Evolutionary conservation across 371 early-diverging fungal species (phyloP).

Genomic region (Mucor circinelloides): DNA sequence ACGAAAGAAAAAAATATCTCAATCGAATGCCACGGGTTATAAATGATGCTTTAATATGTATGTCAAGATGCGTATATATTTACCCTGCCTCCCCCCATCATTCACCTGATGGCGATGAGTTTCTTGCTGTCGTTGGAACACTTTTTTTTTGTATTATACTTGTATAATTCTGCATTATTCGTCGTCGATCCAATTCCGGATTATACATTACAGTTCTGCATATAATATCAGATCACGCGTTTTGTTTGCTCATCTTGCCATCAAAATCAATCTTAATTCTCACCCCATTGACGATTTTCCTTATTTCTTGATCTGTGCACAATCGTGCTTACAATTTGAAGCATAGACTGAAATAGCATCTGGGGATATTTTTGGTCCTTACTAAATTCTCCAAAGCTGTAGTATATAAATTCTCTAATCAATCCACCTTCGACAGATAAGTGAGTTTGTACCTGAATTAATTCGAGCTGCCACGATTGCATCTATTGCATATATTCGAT

Average conservation of each 20-base stretch:
- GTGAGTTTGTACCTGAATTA: no score
- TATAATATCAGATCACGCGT: background rate
- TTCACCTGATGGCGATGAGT: background rate
- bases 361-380: background rate
- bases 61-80: background rate
- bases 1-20: background rate
- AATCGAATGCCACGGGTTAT: background rate
- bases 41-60: background rate
- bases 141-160: background rate
- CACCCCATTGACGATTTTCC: background rate
- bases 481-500: no score
- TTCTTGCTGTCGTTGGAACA: background rate
- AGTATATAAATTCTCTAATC: no score
- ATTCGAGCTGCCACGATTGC: no score
- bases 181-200: background rate
- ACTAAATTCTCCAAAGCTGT: background rate
- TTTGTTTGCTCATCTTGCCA: background rate
- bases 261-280: background rate
- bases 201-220: background rate
- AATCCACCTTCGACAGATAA: no score
- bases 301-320: conserved; percentile 1
- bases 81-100: background rate
- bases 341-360: background rate
- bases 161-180: background rate
- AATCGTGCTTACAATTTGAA: background rate